phyloP scores from a whole-genome alignment of 2,329 filamentous ascomycete genomes.

The Pestalotiopsis sp. region DNA sequence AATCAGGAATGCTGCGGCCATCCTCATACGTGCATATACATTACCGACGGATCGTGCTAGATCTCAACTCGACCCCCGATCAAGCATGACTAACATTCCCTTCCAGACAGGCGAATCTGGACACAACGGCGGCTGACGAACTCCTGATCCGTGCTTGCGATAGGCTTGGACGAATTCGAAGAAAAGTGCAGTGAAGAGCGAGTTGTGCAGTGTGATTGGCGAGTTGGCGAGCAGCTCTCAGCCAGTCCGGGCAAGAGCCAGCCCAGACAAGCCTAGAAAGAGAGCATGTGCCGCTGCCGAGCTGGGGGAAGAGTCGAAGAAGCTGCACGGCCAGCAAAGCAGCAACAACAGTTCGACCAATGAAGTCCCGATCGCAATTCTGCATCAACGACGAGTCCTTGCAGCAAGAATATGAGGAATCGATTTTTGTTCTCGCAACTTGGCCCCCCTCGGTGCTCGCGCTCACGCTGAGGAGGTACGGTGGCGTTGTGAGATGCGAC shows the following conservation, averaged over 20 bases:
- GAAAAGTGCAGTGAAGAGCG: constrained; percentile 19
- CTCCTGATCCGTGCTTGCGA: constrained; percentile 36
- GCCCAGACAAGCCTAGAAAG: constrained; percentile 20
- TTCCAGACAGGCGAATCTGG: constrained; percentile 21
- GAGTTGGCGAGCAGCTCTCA: constrained; percentile 23
- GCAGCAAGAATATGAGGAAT: constrained; percentile 1
- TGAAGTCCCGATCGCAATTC: constrained; percentile 18
- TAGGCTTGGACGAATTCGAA: constrained; percentile 19
- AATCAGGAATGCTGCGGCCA: not conserved
- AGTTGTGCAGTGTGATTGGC: constrained; percentile 31
- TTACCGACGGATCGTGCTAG: constrained; percentile 3
- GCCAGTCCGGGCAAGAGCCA: constrained; percentile 22
- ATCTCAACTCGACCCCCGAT: constrained; percentile 1
- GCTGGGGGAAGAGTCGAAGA: constrained; percentile 22
- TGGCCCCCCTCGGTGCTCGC: not conserved
- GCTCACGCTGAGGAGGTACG: not conserved
- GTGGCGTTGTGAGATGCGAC: no score
- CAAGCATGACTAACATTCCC: constrained; percentile 19
- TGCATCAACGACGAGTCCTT: constrained; percentile 17
- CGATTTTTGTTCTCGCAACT: not conserved
- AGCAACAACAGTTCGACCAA: constrained; percentile 22
- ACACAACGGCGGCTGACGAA: constrained; percentile 30
- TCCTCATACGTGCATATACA: not conserved
- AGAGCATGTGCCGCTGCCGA: constrained; percentile 14
- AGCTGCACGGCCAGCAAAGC: constrained; percentile 28